Evolutionary conservation across 768 basidiomycete genomes (phyloP), one percentile per base, ranked within the genome.

Genomic region (Mycena capillaripes): DNA sequence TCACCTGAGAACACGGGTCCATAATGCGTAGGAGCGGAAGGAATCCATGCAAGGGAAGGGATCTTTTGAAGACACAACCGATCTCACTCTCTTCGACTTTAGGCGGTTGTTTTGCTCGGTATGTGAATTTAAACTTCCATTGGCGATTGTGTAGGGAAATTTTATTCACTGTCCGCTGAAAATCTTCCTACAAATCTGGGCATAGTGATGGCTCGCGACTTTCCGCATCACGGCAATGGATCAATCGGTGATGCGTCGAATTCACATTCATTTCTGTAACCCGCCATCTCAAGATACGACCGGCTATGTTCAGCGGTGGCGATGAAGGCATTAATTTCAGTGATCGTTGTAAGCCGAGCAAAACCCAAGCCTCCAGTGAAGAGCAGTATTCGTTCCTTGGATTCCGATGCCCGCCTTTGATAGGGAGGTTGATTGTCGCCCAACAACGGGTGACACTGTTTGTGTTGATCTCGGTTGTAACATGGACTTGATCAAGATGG

Each of bases 361-460:
- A 16, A 42, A 12, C n/a, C 29, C 34, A 23, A 42, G 32, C 11
- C 38, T 23, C 19, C 56, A 58, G 12, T n/a, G 32, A 52, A 27
- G 9, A 48, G 9, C 46, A 23, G 52, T n/a, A n/a, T n/a, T 56
- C 29, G n/a, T 38, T 53, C 30, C 56, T 36, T 30, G n/a, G 25
- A 8, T 17, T 48, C 68, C 60, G 59, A 60, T 63, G 38, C 7
- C 53, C 57, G 46, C 52, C 42, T 27, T 46, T 70, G 63, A 62
- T 70, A 32, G 34, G 55, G 30, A 12, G 38, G 8, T 21, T 73
- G 72, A 73, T 73, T 69, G 72, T 73, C 67, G 72, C 66, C 66
- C 66, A 66, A 69, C 68, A 44, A 72, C 65, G 60, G 60, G 38
- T 69, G 68, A 62, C 68, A 61, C 36, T 48, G 48, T 52, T 16